Evolutionary conservation across 1,284 basidiomycete genomes (phyloP), one percentile per base, ranked within the genome.

Genomic region (Cryptococcus sp.): DNA sequence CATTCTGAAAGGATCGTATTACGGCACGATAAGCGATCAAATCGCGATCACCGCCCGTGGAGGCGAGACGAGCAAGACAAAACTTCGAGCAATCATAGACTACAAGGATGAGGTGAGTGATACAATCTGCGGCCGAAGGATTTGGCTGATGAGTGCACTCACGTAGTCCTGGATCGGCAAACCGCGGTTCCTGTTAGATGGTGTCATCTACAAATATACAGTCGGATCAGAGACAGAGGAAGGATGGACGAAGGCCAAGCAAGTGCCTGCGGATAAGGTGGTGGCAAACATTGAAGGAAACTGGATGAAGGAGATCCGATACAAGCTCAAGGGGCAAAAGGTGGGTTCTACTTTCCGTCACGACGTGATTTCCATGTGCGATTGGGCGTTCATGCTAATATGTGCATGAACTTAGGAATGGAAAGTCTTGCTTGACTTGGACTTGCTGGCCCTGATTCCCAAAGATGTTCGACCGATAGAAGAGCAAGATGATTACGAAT

Each of bases 101-200:
- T 98, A 96, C 81, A 93, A 93, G 79, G 95, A 99, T 71, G 93
- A 99, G 85, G 89, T 90, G 61, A 50, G 85, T 73, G 4, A 15
- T 25, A 4, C 19, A n/a, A 23, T 49, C n/a, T 39, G 8, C n/a
- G 29, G 29, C 13, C 29, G 8, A 34, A 13, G 29, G 29, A 5
- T 34, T 7, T 34, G 5, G 13, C 29, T 34, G 29, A 34, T 10
- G 1, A 17, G 5, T 15, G 4, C n/a, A 2, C 13, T 34, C n/a
- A 3, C 47, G 57, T 70, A 90, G 89, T 91, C 90, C 11, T 99
- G 95, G 95, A 82, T 99, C 46, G 89, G 92, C 47, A 87, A 84
- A 67, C 87, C 95, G 5, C 88, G 90, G 61, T 98, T 91, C 81
- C 81, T 88, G 34, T 69, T 93, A 13, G 95, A 98, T 69, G 95